phyloP scores from a whole-genome alignment of 2,329 filamentous ascomycete species.

The Cladorrhinum sp. region DNA sequence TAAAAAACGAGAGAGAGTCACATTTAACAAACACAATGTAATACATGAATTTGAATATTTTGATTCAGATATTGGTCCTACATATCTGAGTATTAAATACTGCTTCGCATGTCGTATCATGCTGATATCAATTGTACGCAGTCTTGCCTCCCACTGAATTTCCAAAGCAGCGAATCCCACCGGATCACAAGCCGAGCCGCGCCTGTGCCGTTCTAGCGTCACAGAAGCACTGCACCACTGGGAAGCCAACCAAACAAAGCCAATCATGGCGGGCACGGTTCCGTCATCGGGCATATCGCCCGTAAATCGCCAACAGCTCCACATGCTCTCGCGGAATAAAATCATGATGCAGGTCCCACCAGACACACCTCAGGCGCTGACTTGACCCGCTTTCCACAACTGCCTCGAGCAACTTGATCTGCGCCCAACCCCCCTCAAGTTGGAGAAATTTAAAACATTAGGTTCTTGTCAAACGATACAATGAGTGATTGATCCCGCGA shows the following conservation, averaged over 20 bases:
- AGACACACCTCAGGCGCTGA: not conserved
- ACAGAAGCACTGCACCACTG: not conserved
- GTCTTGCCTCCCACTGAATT: not conserved
- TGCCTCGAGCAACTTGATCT: not conserved
- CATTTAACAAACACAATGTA: not conserved
- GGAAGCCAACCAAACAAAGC: not conserved
- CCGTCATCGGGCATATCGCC: conserved; percentile 9
- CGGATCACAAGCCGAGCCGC: not conserved
- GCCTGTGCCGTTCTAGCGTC: not conserved
- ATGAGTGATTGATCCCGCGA: not conserved
- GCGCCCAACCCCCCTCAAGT: not conserved
- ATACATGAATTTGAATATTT: not conserved
- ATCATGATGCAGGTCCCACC: conserved; percentile 1
- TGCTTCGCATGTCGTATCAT: not conserved
- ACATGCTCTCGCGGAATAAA: conserved; percentile 1
- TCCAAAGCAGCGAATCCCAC: not conserved
- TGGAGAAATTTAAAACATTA: not conserved
- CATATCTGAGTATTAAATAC: not conserved
- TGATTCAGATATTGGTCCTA: not conserved
- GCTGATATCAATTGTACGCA: not conserved
- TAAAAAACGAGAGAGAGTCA: not conserved
- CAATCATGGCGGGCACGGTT: not conserved
- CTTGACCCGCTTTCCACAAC: not conserved
- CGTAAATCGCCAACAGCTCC: not conserved
- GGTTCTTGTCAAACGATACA: not conserved